Conservation (phyloP, 1,284 basidiomycete genomes). For the Fomitopsis schrenkii region DNA sequence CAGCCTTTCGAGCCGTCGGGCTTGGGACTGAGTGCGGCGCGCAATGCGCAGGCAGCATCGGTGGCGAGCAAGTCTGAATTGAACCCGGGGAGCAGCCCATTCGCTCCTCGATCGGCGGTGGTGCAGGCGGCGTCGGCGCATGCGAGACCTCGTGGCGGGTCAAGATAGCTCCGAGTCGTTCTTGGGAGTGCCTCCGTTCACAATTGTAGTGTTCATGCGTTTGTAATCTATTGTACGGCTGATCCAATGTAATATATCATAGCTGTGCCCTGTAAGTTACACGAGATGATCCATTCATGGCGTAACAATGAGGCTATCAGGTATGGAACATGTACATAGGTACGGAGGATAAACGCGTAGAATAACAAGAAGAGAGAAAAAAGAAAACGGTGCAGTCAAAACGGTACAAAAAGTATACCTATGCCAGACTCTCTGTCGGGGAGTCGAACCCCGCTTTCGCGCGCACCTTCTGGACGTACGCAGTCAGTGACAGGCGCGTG, state of each 20-base stretch:
- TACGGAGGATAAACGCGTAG: too few relatives aligned
- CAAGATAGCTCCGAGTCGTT: neutral
- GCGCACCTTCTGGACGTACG: conserved; percentile 13
- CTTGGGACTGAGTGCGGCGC: conserved; percentile 6
- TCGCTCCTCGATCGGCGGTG: conserved; percentile 19
- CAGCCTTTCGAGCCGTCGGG: conserved; percentile 29
- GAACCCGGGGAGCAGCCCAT: conserved; percentile 27
- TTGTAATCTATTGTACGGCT: neutral
- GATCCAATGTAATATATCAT: neutral
- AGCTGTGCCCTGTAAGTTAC: neutral
- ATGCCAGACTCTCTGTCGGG: conserved; percentile 25
- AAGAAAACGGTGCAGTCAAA: neutral
- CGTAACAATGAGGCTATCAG: too few relatives aligned
- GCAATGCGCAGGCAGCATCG: conserved; percentile 2
- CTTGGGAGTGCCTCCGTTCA: too few relatives aligned
- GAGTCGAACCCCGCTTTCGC: conserved; percentile 42
- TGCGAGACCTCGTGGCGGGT: neutral
- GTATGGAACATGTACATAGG: too few relatives aligned
- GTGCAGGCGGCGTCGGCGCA: conserved; percentile 5
- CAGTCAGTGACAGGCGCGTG: conserved; percentile 38
- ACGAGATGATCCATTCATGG: neutral
- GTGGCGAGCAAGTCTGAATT: conserved; percentile 22
- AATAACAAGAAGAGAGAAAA: too few relatives aligned
- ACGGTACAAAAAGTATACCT: neutral
- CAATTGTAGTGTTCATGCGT: neutral